Base-by-base conservation (phyloP, 352 stramenopile species). In the Blastocystis sp. region DNA sequence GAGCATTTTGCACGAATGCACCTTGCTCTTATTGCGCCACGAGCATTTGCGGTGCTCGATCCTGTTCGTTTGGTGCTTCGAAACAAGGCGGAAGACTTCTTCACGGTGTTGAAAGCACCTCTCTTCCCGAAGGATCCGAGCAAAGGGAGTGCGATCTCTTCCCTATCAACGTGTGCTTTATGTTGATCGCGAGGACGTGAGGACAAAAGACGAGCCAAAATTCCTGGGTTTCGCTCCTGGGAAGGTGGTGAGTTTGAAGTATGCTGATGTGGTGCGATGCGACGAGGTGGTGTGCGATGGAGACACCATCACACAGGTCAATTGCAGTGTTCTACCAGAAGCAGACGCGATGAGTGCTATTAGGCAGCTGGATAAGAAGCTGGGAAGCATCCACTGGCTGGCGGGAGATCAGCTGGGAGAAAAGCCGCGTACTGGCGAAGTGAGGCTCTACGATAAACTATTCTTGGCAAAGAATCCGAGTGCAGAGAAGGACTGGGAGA, bases 181-280 rank as follows among this genome's bases (percentile, higher is more conserved):
- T 54, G 90, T 91, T 26, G 90, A 81, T 24, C 65, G 81, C 64
- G 87, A 87, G 13, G 90, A 91, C 50, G 87, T 91, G 70, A 87
- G 65, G 47, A 41, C 64, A 39, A 30, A 70, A n/a, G 59, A 91
- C 30, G 85, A 92, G 79, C 41, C 91, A 26, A 90, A 97, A 82
- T 99, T 98, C 90, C 98, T 96, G 91, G 96, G 97, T 24, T 91
- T 99, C 11, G 95, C 96, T 6, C 94, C 95, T 0, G 94, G 95
- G 90, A 98, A 98, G 92, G 93, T 96, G n/a, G 96, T 98, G 63
- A 95, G 95, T 54, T 90, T 98, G 62, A 98, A 98, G 91, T 98
- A 98, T 92, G 96, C 94, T 20, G 95, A 94, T 90, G 96, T 97
- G 56, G 93, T 98, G 50, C 94, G 94, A 54, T 98, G 95, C 91